Conservation (phyloP, 306 rosid genomes). For the Gynostemma pentaphyllum region DNA sequence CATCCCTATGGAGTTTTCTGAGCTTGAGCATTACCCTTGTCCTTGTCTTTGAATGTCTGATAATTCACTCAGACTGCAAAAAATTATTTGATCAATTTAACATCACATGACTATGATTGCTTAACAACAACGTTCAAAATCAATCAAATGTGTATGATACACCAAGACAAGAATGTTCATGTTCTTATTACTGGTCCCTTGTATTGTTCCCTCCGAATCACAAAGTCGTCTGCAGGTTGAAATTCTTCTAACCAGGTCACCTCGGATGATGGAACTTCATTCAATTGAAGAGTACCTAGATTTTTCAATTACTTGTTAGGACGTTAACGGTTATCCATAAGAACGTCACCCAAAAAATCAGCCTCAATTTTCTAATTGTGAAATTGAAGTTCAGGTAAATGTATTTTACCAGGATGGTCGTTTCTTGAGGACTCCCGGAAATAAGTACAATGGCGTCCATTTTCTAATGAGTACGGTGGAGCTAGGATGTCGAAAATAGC, state of each 20-base stretch:
- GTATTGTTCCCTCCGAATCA: conserved; percentile 68
- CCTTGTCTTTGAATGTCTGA: too few relatives aligned
- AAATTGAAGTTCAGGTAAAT: not conserved
- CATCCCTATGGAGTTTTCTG: too few relatives aligned
- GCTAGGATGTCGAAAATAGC: conserved; percentile 72
- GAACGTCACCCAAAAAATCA: not conserved
- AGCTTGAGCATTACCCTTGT: too few relatives aligned
- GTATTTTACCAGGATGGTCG: conserved; percentile 67
- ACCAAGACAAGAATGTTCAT: conserved; percentile 15
- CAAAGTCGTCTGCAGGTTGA: conserved; percentile 71
- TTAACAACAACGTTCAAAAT: not conserved
- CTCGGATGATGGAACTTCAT: conserved; percentile 34
- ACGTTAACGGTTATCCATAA: not conserved
- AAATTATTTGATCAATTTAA: too few relatives aligned
- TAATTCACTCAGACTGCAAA: too few relatives aligned
- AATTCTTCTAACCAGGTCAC: conserved; percentile 73
- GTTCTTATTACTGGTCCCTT: conserved; percentile 80
- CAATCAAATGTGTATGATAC: not conserved
- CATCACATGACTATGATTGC: not conserved
- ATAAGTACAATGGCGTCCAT: conserved; percentile 74
- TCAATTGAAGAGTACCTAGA: conserved; percentile 35
- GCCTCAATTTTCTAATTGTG: not conserved
- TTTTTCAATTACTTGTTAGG: not conserved
- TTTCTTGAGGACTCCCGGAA: conserved; percentile 45
- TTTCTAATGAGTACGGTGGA: conserved; percentile 76